Percentiles rank a stretch among this genome's conserved stretches.
Conservation (phyloP, 2,329 filamentous ascomycete species). For the Sordariomycetes sp. region DNA sequence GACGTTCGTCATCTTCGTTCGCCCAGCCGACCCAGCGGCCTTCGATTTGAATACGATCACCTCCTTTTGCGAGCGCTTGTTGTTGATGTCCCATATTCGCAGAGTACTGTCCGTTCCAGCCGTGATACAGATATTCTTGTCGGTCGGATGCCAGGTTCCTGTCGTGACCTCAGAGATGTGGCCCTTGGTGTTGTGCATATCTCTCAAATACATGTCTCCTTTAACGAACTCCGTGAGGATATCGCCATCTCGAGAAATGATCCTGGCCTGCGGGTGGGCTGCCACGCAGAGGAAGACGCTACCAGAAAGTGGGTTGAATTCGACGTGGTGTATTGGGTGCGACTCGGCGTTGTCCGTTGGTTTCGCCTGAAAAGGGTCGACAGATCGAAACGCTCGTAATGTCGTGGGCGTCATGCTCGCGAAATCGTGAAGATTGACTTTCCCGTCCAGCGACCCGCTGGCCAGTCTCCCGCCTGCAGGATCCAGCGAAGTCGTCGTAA, state of each 20-base stretch:
- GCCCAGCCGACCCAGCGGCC: conserved; percentile 76
- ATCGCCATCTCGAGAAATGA: conserved; percentile 84
- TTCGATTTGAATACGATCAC: conserved; percentile 94
- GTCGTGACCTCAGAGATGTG: conserved; percentile 88
- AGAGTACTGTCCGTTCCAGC: conserved; percentile 92
- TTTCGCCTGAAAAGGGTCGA: conserved; percentile 80
- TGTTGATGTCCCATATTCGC: conserved; percentile 94
- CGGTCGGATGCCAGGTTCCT: conserved; percentile 82
- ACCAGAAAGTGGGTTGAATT: conserved; percentile 78
- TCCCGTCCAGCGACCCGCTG: conserved; percentile 87
- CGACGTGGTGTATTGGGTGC: conserved; percentile 77
- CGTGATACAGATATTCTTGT: conserved; percentile 78
- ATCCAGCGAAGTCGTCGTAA: conserved; percentile 79
- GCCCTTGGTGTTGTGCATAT: conserved; percentile 96
- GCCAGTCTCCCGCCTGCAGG: conserved; percentile 75
- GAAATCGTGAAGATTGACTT: conserved; percentile 89
- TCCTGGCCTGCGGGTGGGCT: conserved; percentile 81
- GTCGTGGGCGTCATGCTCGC: conserved; percentile 93
- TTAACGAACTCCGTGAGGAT: conserved; percentile 83
- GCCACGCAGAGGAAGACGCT: conserved; percentile 78
- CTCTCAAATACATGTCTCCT: conserved; percentile 94
- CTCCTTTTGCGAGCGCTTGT: conserved; percentile 81
- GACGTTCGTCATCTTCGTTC: conserved; percentile 89
- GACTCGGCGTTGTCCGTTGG: conserved; percentile 65
- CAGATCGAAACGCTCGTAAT: conserved; percentile 82